phyloP scores from a whole-genome alignment of 1,139 yeast genomes.

The Lodderomyces oxycetoniae region DNA sequence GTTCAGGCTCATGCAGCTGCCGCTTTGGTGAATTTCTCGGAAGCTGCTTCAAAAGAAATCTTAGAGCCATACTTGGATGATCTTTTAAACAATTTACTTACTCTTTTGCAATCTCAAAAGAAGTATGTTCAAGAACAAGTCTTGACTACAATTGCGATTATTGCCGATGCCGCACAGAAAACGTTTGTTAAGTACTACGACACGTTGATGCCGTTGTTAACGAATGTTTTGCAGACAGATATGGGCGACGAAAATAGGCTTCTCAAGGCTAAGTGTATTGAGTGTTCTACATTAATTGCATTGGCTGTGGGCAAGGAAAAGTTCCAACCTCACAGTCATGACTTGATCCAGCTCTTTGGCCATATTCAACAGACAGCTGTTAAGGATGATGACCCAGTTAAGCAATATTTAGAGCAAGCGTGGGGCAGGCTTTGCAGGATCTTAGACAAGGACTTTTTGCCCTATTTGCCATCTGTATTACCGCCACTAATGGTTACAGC shows the following conservation, averaged over 20 bases:
- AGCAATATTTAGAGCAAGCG: conserved; percentile 83
- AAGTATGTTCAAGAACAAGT: conserved; percentile 97
- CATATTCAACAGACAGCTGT: conserved; percentile 59
- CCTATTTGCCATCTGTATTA: conserved; percentile 81
- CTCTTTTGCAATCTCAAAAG: conserved; percentile 76
- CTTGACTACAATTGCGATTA: conserved; percentile 90
- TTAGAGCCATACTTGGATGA: conserved; percentile 88
- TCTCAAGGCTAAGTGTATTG: conserved; percentile 89
- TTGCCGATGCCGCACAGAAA: conserved; percentile 95
- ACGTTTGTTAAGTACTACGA: conserved; percentile 89
- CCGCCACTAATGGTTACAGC: conserved; percentile 86
- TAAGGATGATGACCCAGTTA: conserved; percentile 78
- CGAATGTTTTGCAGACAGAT: conserved; percentile 74
- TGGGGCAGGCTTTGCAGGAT: conserved; percentile 94
- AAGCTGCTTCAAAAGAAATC: conserved; percentile 81
- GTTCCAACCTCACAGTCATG: conserved; percentile 71
- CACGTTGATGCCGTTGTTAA: conserved; percentile 85
- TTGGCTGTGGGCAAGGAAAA: conserved; percentile 95
- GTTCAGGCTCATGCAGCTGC: conserved; percentile 99
- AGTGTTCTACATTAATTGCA: conserved; percentile 91
- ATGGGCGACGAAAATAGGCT: conserved; percentile 76
- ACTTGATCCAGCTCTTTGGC: conserved; percentile 69
- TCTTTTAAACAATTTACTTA: conserved; percentile 67
- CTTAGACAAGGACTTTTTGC: conserved; percentile 79
- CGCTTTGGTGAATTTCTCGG: conserved; percentile 91